Evolutionary conservation across 2,329 filamentous ascomycete species (phyloP).

Genomic region (Fusarium begoniae): DNA sequence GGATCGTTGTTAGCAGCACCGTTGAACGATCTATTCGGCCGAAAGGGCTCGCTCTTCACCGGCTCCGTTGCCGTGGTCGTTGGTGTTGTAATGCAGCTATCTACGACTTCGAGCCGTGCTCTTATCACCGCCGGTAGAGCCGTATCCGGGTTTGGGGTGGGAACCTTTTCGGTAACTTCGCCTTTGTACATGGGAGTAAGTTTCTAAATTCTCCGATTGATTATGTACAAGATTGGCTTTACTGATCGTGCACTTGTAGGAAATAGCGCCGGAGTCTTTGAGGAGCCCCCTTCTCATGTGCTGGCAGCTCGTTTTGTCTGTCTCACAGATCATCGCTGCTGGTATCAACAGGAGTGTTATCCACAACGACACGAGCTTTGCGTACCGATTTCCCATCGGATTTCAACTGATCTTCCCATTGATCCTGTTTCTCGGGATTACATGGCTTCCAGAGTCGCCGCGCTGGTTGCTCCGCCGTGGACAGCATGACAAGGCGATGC

Average conservation of each 20-base stretch:
- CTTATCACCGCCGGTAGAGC: constrained; percentile 40
- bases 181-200: constrained; percentile 49
- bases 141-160: constrained; percentile 42
- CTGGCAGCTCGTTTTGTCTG: constrained; percentile 51
- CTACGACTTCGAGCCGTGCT: constrained; percentile 34
- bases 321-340: constrained; percentile 50
- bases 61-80: constrained; percentile 43
- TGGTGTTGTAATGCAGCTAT: constrained; percentile 40
- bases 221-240: background rate
- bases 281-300: constrained; percentile 50
- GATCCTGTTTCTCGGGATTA: constrained; percentile 30
- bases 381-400: constrained; percentile 48
- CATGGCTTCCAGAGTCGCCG: constrained; percentile 43
- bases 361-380: constrained; percentile 42
- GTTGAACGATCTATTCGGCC: constrained; percentile 48
- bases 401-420: constrained; percentile 44
- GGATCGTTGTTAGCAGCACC: constrained; percentile 49
- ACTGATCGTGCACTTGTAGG: constrained; percentile 15
- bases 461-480: constrained; percentile 50
- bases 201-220: background rate
- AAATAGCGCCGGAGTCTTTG: constrained; percentile 45
- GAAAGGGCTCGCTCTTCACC: constrained; percentile 45
- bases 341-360: constrained; percentile 45
- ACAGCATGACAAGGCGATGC: constrained; percentile 50
- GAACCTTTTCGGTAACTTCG: constrained; percentile 51